A percentile compares a stretch with the other conserved stretches of the same genome.
Conservation (phyloP, 331 rosid species). For the Rhamnella rubrinervis region DNA sequence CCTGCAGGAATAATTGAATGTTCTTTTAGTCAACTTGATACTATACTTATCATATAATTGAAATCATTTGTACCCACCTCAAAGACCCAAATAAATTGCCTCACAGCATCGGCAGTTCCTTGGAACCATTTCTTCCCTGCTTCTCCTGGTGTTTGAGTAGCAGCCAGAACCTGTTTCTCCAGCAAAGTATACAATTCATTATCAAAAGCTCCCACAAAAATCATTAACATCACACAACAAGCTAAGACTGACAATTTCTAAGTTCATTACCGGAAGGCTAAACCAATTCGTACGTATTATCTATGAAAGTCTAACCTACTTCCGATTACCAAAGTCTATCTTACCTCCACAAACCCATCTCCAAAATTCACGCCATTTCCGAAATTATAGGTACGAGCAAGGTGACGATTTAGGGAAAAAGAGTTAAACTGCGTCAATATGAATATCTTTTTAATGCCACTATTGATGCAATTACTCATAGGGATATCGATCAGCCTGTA, state of each 20-base stretch:
- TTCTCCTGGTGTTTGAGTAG: slow-evolving; percentile 87
- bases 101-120: slow-evolving; percentile 92
- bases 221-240: not conserved
- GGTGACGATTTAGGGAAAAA: slow-evolving; percentile 91
- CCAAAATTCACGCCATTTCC: slow-evolving; percentile 82
- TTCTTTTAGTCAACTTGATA: slow-evolving; percentile 20
- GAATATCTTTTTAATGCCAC: slow-evolving; percentile 86
- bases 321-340: slow-evolving; percentile 1
- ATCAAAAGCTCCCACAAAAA: not conserved
- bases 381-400: slow-evolving; percentile 73
- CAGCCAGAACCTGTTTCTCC: slow-evolving; percentile 80
- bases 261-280: no score
- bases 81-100: slow-evolving; percentile 83
- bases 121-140: slow-evolving; percentile 86
- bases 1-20: slow-evolving; percentile 39
- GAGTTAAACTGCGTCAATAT: slow-evolving; percentile 89
- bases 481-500: slow-evolving; percentile 94
- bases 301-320: not conserved
- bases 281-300: not conserved
- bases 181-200: slow-evolving; percentile 14
- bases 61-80: slow-evolving; percentile 48
- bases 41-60: not conserved
- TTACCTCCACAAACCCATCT: slow-evolving; percentile 97
- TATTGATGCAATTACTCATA: slow-evolving; percentile 95
- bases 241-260: no score